Evolutionary conservation across 306 rosid species (phyloP).

Genomic region (Carpinus fangiana): DNA sequence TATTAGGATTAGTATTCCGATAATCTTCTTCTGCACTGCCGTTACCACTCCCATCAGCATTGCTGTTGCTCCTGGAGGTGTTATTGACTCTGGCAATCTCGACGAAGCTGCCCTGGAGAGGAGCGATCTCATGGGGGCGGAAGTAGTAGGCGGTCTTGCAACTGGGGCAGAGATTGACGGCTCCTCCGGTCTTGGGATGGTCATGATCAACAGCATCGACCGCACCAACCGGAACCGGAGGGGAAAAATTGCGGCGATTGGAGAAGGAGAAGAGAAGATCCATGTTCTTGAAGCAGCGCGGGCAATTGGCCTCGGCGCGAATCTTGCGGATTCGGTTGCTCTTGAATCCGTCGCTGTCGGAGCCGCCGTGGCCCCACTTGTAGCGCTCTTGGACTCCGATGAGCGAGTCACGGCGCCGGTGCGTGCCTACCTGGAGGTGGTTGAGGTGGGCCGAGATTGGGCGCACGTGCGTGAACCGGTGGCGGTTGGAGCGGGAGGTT

Average conservation of each 20-base stretch:
- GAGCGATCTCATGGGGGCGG: constrained; percentile 61
- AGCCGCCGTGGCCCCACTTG: constrained; percentile 97
- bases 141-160: constrained; percentile 87
- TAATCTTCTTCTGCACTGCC: constrained; percentile 30
- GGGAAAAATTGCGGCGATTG: constrained; percentile 45
- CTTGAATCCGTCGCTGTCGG: constrained; percentile 39
- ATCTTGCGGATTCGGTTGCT: constrained; percentile 51
- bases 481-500: constrained; percentile 22
- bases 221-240: constrained; percentile 19
- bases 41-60: constrained; percentile 23
- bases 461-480: constrained; percentile 38
- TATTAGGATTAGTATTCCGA: constrained; percentile 24
- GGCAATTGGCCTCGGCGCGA: constrained; percentile 90
- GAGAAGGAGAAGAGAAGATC: constrained; percentile 56
- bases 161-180: constrained; percentile 80
- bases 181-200: constrained; percentile 12
- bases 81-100: constrained; percentile 73
- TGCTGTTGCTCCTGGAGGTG: constrained; percentile 2
- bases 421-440: constrained; percentile 38
- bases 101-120: constrained; percentile 82
- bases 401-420: constrained; percentile 54
- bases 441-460: constrained; percentile 60
- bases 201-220: constrained; percentile 26
- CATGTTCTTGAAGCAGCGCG: constrained; percentile 81
- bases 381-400: constrained; percentile 74